Evolutionary conservation across 75 land plant species (phyloP).

Genomic region (Sequoia sempervirens): DNA sequence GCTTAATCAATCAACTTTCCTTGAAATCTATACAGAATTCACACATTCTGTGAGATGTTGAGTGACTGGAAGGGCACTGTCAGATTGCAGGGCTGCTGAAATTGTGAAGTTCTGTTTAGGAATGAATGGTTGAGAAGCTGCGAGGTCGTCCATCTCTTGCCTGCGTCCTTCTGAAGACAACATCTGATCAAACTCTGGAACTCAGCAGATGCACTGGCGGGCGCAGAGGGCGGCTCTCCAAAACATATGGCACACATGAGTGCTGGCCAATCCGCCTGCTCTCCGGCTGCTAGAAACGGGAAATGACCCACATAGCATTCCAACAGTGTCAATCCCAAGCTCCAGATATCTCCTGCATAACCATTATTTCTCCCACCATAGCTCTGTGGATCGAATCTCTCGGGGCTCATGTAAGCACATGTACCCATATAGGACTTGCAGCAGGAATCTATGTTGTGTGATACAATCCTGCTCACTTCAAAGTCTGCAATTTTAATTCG

Average conservation of each 20-base stretch:
- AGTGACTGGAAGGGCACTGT: not conserved
- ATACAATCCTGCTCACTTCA: too few relatives aligned
- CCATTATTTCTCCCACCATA: too few relatives aligned
- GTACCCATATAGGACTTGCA: too few relatives aligned
- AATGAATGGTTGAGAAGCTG: too few relatives aligned
- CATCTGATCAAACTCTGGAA: constrained; percentile 41
- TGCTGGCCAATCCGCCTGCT: constrained; percentile 39
- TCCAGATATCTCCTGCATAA: constrained; percentile 49
- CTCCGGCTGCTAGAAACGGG: constrained; percentile 37
- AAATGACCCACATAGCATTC: constrained; percentile 62
- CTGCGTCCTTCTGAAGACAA: constrained; percentile 61
- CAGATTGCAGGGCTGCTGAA: too few relatives aligned
- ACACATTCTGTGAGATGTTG: not conserved
- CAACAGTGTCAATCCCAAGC: constrained; percentile 52
- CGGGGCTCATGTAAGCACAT: too few relatives aligned
- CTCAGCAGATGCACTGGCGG: constrained; percentile 13
- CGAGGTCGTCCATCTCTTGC: not conserved
- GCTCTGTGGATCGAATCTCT: too few relatives aligned
- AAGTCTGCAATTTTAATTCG: too few relatives aligned
- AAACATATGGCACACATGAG: constrained; percentile 33
- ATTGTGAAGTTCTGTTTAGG: too few relatives aligned
- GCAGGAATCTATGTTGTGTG: too few relatives aligned
- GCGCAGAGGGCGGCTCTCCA: constrained; percentile 34
- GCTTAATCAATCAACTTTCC: too few relatives aligned
- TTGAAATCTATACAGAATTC: not conserved